A percentile compares a stretch with the other conserved stretches of the same genome.
Conservation (phyloP, 257 asterid species). For the Plantago ovata region DNA sequence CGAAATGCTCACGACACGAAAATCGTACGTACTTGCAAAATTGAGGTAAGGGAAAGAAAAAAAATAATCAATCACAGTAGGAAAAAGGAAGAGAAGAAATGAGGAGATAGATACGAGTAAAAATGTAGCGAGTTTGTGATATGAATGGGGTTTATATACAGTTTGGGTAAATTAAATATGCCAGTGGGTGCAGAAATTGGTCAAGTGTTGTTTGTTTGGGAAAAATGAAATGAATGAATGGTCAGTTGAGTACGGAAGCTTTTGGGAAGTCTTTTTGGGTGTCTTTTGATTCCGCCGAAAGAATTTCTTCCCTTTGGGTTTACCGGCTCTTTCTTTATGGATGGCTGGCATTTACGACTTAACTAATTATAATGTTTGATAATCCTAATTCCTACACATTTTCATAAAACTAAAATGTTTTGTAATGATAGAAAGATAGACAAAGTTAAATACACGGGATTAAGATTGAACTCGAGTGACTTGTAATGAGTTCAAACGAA, state of each 20-base stretch:
- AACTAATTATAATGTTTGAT: too few relatives aligned
- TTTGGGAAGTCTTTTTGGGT: constrained; percentile 24
- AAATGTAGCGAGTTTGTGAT: not conserved
- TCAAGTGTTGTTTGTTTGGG: constrained; percentile 15
- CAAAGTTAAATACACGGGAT: too few relatives aligned
- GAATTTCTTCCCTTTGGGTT: not conserved
- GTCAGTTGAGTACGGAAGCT: constrained; percentile 31
- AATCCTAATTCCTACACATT: too few relatives aligned
- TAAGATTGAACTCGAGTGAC: too few relatives aligned
- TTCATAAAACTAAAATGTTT: too few relatives aligned
- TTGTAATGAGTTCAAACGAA: too few relatives aligned
- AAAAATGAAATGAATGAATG: not conserved
- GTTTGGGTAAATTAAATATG: constrained; percentile 29
- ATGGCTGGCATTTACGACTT: too few relatives aligned
- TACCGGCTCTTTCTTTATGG: not conserved
- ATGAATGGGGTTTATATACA: constrained; percentile 37
- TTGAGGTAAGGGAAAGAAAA: not conserved
- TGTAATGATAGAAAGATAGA: too few relatives aligned
- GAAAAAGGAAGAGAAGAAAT: too few relatives aligned
- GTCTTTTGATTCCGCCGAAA: constrained; percentile 11
- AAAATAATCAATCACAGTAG: too few relatives aligned
- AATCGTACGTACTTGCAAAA: constrained; percentile 1
- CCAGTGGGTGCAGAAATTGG: constrained; percentile 17
- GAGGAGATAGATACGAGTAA: too few relatives aligned
- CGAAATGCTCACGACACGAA: not conserved